Conservation (phyloP, 192 early-diverging fungal species). For the Geranomyces variabilis region DNA sequence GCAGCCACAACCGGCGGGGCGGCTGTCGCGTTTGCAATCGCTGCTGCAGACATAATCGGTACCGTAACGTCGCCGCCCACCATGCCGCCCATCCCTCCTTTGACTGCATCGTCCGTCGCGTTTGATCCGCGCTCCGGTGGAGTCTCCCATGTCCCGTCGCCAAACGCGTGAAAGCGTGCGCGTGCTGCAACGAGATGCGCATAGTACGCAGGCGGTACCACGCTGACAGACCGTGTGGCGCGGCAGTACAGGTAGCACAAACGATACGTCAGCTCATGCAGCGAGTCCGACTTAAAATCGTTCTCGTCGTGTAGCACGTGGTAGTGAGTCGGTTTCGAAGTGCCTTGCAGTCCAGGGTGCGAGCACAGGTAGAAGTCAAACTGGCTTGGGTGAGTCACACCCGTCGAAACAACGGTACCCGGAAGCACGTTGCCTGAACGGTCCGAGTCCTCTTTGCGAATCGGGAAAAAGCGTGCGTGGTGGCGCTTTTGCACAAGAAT, state of each 20-base stretch:
- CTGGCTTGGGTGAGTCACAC: conserved; percentile 56
- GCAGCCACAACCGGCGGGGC: not conserved
- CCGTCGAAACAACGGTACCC: conserved; percentile 61
- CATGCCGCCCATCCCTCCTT: too few species aligned
- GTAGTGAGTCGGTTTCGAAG: conserved; percentile 91
- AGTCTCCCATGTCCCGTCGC: conserved; percentile 44
- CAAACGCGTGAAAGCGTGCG: conserved; percentile 80
- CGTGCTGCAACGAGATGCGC: conserved; percentile 87
- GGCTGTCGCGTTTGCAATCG: not conserved
- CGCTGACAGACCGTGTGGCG: conserved; percentile 83
- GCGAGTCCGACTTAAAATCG: conserved; percentile 71
- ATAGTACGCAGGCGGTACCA: conserved; percentile 91
- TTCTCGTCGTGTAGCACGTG: conserved; percentile 88
- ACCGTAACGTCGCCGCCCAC: not conserved
- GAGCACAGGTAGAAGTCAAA: conserved; percentile 79
- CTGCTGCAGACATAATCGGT: not conserved
- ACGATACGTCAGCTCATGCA: conserved; percentile 86
- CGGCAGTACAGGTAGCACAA: conserved; percentile 90
- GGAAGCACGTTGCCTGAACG: conserved; percentile 59
- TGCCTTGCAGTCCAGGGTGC: conserved; percentile 91
- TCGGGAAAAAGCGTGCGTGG: conserved; percentile 75
- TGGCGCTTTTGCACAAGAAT: conserved; percentile 89
- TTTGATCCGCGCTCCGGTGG: not conserved
- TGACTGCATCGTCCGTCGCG: not conserved
- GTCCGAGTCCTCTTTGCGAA: conserved; percentile 59